Percentiles rank a stretch among this genome's conserved stretches.
phyloP scores from a whole-genome alignment of 352 stramenopile genomes.

The Phytopythium mirpurense region DNA sequence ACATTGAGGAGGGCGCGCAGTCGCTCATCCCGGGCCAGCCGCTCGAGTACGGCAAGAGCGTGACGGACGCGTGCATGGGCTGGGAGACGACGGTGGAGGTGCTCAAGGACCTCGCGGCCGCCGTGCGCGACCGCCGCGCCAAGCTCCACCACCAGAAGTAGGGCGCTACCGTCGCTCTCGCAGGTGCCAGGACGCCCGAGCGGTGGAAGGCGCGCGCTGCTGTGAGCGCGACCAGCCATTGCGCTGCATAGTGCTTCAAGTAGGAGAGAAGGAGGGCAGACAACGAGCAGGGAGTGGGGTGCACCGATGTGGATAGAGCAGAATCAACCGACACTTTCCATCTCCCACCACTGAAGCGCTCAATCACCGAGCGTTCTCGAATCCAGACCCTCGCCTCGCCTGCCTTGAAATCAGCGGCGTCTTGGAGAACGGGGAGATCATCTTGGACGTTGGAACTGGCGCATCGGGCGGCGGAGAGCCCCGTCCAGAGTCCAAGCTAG shows the following conservation, averaged over 20 bases:
- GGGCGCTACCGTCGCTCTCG: background rate
- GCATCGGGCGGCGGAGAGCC: background rate
- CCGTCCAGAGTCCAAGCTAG: background rate
- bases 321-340: background rate
- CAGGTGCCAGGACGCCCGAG: background rate
- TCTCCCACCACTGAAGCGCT: background rate
- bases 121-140: conserved; percentile 66
- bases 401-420: conserved; percentile 55
- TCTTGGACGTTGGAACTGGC: background rate
- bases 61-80: conserved; percentile 88
- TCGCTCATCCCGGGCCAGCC: conserved; percentile 65
- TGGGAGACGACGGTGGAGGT: conserved; percentile 77
- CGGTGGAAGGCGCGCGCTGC: background rate
- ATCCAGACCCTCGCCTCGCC: conserved; percentile 36
- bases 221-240: background rate
- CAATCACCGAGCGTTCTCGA: conserved; percentile 37
- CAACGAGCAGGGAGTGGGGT: background rate
- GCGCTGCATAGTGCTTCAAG: background rate
- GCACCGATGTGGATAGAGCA: background rate
- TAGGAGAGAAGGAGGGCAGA: background rate
- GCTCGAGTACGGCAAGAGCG: conserved; percentile 86
- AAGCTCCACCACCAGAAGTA: conserved; percentile 44
- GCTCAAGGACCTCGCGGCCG: conserved; percentile 64
- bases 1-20: conserved; percentile 82
- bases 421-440: conserved; percentile 67